These are phyloP conservation scores for Durio zibethinus DNA, from an alignment of 345 rosid genomes.

Conservation along the genomic window DNA sequence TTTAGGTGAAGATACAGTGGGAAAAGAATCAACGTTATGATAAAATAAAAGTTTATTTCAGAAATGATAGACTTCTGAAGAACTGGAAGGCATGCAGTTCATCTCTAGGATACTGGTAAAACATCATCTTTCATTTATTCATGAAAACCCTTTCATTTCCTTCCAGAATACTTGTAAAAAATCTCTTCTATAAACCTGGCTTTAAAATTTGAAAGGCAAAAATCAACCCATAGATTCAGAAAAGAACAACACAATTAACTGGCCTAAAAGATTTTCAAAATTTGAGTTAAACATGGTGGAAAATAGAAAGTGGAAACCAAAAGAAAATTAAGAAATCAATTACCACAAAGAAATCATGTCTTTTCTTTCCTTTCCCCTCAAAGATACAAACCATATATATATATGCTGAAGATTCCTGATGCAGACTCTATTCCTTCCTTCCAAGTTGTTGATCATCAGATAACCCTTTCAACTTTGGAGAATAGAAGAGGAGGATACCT, in stretches of 20 bases:
- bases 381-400: slow-evolving; percentile 31
- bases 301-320: background rate
- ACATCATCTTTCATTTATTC: background rate
- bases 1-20: background rate
- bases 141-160: background rate
- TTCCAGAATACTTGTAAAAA: background rate
- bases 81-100: background rate
- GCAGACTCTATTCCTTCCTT: slow-evolving; percentile 2
- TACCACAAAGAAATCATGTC: background rate
- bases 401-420: slow-evolving; percentile 10
- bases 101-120: background rate
- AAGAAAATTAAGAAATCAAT: background rate
- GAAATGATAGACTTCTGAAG: background rate
- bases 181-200: background rate
- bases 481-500: background rate
- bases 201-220: background rate
- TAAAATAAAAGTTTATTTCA: background rate
- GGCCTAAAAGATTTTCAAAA: background rate
- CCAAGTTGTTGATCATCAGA: slow-evolving; percentile 13
- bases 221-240: background rate
- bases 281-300: background rate
- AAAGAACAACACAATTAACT: background rate
- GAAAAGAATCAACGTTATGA: background rate
- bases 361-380: background rate
- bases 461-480: slow-evolving; percentile 6